phyloP scores from a whole-genome alignment of 129 eudicot genomes.

The Centrapalus pauciflorus region DNA sequence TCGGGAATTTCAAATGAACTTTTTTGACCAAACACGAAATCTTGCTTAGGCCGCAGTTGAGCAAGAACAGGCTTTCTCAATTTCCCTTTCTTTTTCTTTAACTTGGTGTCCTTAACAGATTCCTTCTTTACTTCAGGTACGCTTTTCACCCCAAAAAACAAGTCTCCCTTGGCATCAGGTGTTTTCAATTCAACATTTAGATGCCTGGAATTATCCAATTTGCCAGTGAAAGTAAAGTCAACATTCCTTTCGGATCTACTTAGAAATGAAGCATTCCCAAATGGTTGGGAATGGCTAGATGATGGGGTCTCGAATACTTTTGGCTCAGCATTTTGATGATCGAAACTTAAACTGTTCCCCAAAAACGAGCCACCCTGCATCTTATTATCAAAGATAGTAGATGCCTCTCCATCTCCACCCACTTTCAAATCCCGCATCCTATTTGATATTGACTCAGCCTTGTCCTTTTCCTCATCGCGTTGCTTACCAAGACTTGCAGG shows the following conservation, averaged over 20 bases:
- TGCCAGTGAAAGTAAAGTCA: slow-evolving; percentile 36
- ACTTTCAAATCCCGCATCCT: slow-evolving; percentile 35
- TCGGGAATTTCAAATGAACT: slow-evolving; percentile 34
- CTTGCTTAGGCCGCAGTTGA: slow-evolving; percentile 26
- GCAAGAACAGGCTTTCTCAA: slow-evolving; percentile 34
- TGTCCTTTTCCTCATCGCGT: slow-evolving; percentile 7
- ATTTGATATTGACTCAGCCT: slow-evolving; percentile 25
- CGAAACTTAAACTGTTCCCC: slow-evolving; percentile 4
- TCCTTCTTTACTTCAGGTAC: slow-evolving; percentile 43
- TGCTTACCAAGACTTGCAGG: not conserved
- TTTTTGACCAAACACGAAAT: slow-evolving; percentile 19
- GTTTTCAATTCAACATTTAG: slow-evolving; percentile 49
- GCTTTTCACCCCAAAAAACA: slow-evolving; percentile 34
- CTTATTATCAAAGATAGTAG: not conserved
- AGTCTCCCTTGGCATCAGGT: slow-evolving; percentile 36
- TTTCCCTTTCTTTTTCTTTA: slow-evolving; percentile 67
- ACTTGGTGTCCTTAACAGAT: slow-evolving; percentile 30
- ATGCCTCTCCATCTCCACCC: slow-evolving; percentile 12
- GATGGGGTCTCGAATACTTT: slow-evolving; percentile 21
- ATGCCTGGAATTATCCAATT: slow-evolving; percentile 27
- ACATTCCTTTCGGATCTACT: slow-evolving; percentile 29
- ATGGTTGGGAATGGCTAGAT: slow-evolving; percentile 29
- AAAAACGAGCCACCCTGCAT: not conserved
- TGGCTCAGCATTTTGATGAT: slow-evolving; percentile 1
- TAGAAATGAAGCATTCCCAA: slow-evolving; percentile 19